phyloP scores from a whole-genome alignment of 495 filamentous ascomycete genomes.

The Aspergillus kassunensis region DNA sequence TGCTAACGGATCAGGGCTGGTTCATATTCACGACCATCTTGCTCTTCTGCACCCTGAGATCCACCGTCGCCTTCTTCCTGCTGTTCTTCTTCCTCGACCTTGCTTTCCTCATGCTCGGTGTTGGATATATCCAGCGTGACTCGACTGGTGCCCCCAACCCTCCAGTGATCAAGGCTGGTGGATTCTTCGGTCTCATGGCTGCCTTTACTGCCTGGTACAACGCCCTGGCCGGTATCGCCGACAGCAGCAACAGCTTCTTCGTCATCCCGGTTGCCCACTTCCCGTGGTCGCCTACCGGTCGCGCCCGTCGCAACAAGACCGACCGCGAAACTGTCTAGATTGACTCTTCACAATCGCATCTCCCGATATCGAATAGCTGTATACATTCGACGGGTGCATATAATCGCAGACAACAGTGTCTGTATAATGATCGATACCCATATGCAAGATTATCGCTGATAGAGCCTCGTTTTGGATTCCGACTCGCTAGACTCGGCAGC shows the following conservation, averaged over 20 bases:
- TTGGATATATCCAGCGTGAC: constrained; percentile 60
- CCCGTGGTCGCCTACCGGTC: constrained; percentile 91
- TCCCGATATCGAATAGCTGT: no score
- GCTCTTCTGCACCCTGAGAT: constrained; percentile 83
- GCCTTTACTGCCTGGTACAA: constrained; percentile 97
- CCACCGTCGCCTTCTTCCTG: constrained; percentile 92
- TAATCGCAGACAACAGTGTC: not conserved
- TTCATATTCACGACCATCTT: constrained; percentile 96
- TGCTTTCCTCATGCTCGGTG: constrained; percentile 83
- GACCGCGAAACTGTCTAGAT: constrained; percentile 40
- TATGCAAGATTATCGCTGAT: constrained; percentile 22
- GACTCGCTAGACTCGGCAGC: not conserved
- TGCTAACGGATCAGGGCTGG: constrained; percentile 59
- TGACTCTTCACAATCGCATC: no score
- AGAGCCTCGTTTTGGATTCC: not conserved
- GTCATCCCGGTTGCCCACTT: constrained; percentile 92
- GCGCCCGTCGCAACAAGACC: constrained; percentile 46
- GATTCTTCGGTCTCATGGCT: constrained; percentile 80
- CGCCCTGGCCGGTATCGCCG: constrained; percentile 90
- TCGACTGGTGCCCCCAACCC: constrained; percentile 38
- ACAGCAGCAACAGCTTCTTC: constrained; percentile 90
- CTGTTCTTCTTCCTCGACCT: constrained; percentile 94
- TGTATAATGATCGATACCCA: constrained; percentile 31
- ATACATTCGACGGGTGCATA: not conserved
- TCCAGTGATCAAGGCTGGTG: constrained; percentile 70